phyloP scores from a whole-genome alignment of 306 rosid genomes.

The Gynostemma pentaphyllum region DNA sequence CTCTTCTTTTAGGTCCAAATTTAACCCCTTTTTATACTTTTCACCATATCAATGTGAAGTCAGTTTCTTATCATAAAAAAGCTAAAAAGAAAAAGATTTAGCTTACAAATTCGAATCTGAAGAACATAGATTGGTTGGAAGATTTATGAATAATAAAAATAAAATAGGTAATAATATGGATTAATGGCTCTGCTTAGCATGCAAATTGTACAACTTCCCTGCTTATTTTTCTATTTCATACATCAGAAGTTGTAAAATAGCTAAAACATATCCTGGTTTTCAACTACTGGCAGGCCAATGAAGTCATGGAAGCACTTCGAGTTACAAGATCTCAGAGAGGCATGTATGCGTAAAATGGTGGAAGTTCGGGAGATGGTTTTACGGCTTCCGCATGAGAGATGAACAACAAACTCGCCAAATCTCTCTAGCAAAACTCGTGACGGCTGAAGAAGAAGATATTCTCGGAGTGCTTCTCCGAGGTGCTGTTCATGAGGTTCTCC shows the following conservation, averaged over 20 bases:
- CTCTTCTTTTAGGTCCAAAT: too few species aligned
- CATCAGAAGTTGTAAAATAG: background rate
- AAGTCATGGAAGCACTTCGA: slow-evolving; percentile 34
- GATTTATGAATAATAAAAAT: background rate
- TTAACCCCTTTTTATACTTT: too few species aligned
- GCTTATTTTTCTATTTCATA: background rate
- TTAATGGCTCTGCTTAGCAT: background rate
- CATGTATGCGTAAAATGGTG: slow-evolving; percentile 66
- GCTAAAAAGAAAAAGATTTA: too few species aligned
- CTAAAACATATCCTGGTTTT: background rate
- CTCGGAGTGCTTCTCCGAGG: slow-evolving; percentile 71
- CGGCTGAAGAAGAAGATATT: slow-evolving; percentile 31
- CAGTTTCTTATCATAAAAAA: too few species aligned
- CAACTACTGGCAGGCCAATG: slow-evolving; percentile 33
- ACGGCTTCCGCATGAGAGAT: slow-evolving; percentile 68
- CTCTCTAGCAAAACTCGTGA: slow-evolving; percentile 35
- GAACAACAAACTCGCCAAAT: slow-evolving; percentile 37
- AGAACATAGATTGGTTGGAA: background rate
- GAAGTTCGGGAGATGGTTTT: slow-evolving; percentile 84
- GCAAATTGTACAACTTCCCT: background rate
- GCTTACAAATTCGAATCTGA: background rate
- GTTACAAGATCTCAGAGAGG: slow-evolving; percentile 35
- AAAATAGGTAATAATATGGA: background rate
- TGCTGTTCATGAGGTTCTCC: slow-evolving; percentile 64
- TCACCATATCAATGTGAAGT: too few species aligned